Evolutionary conservation across 495 filamentous ascomycete species (phyloP).

Genomic region (Talaromyces liani): DNA sequence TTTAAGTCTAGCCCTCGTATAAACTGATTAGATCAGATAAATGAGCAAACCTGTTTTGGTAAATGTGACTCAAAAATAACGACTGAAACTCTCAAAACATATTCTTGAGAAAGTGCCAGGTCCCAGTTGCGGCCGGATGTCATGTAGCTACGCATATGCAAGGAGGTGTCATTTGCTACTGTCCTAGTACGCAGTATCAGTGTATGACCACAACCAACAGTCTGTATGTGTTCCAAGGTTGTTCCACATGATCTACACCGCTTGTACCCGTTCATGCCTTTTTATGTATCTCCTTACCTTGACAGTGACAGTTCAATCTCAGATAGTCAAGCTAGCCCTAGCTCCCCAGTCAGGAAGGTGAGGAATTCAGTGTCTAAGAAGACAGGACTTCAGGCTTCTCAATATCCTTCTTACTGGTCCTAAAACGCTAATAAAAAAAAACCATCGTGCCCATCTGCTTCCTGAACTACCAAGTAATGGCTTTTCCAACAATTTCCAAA

Average conservation of each 20-base stretch:
- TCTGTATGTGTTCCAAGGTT: background rate
- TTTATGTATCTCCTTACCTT: background rate
- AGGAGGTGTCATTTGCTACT: background rate
- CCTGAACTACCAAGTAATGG: too few relatives aligned
- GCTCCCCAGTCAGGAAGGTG: too few relatives aligned
- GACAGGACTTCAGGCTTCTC: too few relatives aligned
- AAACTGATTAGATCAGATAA: background rate
- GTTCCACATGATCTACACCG: background rate
- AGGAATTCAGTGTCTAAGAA: too few relatives aligned
- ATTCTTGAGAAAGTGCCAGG: background rate
- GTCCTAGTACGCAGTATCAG: too few relatives aligned
- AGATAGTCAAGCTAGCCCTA: too few relatives aligned
- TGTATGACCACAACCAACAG: background rate
- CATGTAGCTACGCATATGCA: background rate
- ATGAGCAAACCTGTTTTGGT: background rate
- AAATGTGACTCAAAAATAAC: too few relatives aligned
- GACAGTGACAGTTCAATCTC: background rate
- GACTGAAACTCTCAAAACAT: background rate
- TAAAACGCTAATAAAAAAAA: too few relatives aligned
- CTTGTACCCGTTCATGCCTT: background rate
- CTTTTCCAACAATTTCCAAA: too few relatives aligned
- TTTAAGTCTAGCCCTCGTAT: background rate
- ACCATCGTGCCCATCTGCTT: too few relatives aligned
- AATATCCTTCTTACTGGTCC: too few relatives aligned
- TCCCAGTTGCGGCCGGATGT: background rate